These are phyloP conservation scores for Fonsecaea erecta DNA, from an alignment of 2,329 filamentous ascomycete genomes.

Conservation along the genomic window DNA sequence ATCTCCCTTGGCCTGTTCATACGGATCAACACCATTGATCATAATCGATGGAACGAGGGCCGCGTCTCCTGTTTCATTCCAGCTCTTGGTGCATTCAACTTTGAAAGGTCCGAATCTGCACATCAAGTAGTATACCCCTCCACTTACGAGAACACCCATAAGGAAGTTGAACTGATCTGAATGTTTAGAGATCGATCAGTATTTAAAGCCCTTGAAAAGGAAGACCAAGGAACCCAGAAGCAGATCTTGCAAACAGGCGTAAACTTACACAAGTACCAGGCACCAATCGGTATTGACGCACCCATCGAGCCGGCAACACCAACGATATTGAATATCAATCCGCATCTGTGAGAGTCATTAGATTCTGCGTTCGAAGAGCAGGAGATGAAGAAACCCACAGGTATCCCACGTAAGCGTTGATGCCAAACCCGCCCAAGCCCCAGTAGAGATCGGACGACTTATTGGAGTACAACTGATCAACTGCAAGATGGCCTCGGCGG, in stretches of 20 bases:
- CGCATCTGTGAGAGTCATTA: constrained; percentile 59
- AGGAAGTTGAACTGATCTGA: constrained; percentile 83
- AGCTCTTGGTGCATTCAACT: constrained; percentile 2
- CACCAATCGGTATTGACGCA: constrained; percentile 36
- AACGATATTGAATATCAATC: constrained; percentile 86
- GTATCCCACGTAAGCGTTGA: constrained; percentile 67
- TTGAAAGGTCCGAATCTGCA: constrained; percentile 69
- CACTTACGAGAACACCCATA: constrained; percentile 74
- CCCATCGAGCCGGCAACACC: constrained; percentile 86
- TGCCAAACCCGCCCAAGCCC: constrained; percentile 77
- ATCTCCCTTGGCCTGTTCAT: background rate
- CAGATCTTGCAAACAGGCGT: background rate
- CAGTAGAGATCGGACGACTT: constrained; percentile 68
- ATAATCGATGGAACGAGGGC: constrained; percentile 13
- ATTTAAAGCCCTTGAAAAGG: background rate
- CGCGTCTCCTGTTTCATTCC: constrained; percentile 12
- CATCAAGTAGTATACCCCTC: constrained; percentile 68
- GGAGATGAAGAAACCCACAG: constrained; percentile 13
- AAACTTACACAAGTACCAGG: constrained; percentile 15
- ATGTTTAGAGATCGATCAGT: background rate
- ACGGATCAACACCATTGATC: constrained; percentile 14
- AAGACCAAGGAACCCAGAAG: background rate
- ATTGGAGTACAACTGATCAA: constrained; percentile 75
- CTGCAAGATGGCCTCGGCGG: constrained; percentile 77
- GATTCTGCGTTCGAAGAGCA: background rate